Evolutionary conservation across 139 green algal species (phyloP).

Genomic region (Volvox reticuliferus): DNA sequence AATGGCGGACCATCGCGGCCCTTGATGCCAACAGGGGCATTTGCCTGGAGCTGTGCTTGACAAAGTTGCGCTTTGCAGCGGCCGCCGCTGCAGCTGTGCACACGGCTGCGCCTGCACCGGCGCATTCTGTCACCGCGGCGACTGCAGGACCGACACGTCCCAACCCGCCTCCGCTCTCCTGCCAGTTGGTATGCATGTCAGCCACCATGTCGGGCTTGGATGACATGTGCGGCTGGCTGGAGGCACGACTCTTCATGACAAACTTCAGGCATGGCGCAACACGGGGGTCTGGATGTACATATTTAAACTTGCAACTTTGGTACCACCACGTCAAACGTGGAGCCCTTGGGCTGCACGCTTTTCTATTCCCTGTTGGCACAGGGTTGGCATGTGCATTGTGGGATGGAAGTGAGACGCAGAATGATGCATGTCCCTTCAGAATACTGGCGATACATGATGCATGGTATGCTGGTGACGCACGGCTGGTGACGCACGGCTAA

Average conservation of each 20-base stretch:
- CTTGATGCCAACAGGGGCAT: conserved; percentile 69
- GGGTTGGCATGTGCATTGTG: too few species aligned
- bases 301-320: too few species aligned
- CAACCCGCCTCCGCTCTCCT: not conserved
- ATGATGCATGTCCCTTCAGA: too few species aligned
- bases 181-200: conserved; percentile 93
- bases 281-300: too few species aligned
- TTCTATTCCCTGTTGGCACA: too few species aligned
- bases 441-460: too few species aligned
- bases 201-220: conserved; percentile 91
- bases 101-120: not conserved
- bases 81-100: not conserved
- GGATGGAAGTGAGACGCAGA: too few species aligned
- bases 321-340: too few species aligned
- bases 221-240: conserved; percentile 87
- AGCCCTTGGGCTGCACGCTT: too few species aligned
- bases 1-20: too few species aligned
- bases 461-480: too few species aligned
- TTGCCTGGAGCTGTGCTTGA: conserved; percentile 92
- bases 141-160: not conserved
- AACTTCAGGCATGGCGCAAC: conserved; percentile 66
- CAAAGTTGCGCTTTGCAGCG: conserved; percentile 80
- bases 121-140: not conserved
- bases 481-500: too few species aligned
- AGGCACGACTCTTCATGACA: conserved; percentile 85